Conservation (phyloP, 805 yeast genomes). For the Saturnispora bothae region DNA sequence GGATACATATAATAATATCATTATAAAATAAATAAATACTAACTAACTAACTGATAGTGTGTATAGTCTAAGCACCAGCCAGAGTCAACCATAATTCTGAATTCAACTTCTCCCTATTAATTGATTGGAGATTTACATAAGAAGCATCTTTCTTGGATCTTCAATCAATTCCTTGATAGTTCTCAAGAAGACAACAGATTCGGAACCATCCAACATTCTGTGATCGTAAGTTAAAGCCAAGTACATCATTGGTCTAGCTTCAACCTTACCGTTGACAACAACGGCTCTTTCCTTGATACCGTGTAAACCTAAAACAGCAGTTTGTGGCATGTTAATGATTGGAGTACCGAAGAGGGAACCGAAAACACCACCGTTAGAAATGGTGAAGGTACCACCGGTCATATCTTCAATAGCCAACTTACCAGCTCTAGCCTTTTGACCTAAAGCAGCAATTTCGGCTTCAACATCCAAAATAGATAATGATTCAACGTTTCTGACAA, state of each 20-base stretch:
- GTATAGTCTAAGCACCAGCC: too few species aligned
- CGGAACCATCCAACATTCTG: constrained; percentile 96
- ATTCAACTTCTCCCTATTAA: too few species aligned
- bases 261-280: constrained; percentile 82
- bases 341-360: constrained; percentile 98
- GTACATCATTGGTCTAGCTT: constrained; percentile 99
- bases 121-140: too few species aligned
- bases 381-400: constrained; percentile 99
- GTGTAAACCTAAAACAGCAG: constrained; percentile 95
- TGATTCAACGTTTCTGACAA: constrained; percentile 93
- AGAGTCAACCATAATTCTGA: too few species aligned
- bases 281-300: constrained; percentile 98
- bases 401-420: constrained; percentile 94
- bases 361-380: constrained; percentile 98
- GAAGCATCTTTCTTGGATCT: constrained; percentile 97
- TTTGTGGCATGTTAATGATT: constrained; percentile 95
- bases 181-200: constrained; percentile 93
- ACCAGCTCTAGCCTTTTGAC: constrained; percentile 93
- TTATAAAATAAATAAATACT: too few species aligned
- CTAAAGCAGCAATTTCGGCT: constrained; percentile 68
- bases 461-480: constrained; percentile 82
- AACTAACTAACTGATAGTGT: too few species aligned
- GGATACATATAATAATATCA: too few species aligned
- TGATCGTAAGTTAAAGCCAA: constrained; percentile 97
- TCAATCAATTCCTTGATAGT: constrained; percentile 94